These are phyloP conservation scores for Ochromonas danica DNA, from an alignment of 108 stramenopile genomes.

Conservation along the genomic window DNA sequence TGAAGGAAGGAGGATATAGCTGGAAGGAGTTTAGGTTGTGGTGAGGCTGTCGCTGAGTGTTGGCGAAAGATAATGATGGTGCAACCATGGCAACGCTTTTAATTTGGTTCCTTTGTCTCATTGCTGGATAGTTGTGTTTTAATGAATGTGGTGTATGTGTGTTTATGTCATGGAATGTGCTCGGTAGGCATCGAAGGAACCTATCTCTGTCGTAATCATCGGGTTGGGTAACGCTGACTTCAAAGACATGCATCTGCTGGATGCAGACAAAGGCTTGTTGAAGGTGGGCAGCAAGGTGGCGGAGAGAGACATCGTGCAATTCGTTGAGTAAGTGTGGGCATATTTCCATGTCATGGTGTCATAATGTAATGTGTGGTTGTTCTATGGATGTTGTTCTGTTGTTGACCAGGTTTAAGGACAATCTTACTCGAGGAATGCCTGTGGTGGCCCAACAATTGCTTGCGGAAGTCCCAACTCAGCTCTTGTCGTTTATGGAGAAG, in stretches of 20 bases:
- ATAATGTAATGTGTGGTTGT: constrained; percentile 41
- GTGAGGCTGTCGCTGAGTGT: too few relatives aligned
- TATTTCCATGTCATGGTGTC: constrained; percentile 58
- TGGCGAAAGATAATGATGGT: too few relatives aligned
- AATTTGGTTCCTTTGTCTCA: too few relatives aligned
- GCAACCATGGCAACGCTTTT: too few relatives aligned
- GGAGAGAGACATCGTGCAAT: constrained; percentile 69
- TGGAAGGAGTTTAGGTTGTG: too few relatives aligned
- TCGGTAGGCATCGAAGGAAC: constrained; percentile 62
- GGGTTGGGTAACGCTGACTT: constrained; percentile 75
- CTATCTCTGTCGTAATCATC: constrained; percentile 70
- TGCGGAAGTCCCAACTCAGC: constrained; percentile 77
- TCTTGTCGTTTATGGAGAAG: constrained; percentile 64
- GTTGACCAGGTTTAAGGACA: neutral
- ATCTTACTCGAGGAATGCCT: neutral
- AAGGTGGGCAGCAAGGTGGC: constrained; percentile 47
- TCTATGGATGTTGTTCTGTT: neutral
- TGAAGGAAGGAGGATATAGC: too few relatives aligned
- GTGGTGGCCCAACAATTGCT: constrained; percentile 68
- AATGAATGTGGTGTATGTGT: too few relatives aligned
- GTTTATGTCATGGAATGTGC: too few relatives aligned
- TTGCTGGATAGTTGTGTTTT: too few relatives aligned
- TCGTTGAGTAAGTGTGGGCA: constrained; percentile 60
- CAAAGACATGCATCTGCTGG: constrained; percentile 74
- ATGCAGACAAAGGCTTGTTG: constrained; percentile 59